A percentile compares a stretch with the other conserved stretches of the same genome.
These are phyloP conservation scores for Fusarium succisae DNA, from an alignment of 2,329 filamentous ascomycete species.

Conservation along the genomic window DNA sequence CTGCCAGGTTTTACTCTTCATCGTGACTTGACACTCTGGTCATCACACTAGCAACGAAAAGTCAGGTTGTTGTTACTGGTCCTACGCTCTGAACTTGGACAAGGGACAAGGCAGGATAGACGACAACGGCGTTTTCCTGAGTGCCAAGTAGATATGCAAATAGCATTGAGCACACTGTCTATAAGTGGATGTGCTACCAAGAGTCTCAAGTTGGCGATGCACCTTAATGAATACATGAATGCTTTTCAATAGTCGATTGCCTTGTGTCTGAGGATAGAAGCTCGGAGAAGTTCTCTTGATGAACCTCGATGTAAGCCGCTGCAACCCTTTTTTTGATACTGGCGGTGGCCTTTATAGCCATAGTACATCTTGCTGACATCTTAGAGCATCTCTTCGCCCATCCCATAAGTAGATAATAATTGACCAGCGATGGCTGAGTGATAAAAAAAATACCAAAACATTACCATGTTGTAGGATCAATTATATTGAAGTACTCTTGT, in stretches of 20 bases:
- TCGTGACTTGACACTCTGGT: conserved; percentile 30
- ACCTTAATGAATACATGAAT: conserved; percentile 45
- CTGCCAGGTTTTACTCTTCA: conserved; percentile 32
- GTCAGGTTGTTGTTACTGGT: conserved; percentile 14
- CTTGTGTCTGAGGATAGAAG: not conserved
- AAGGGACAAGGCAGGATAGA: conserved; percentile 33
- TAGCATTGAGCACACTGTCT: conserved; percentile 37
- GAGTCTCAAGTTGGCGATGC: conserved; percentile 38
- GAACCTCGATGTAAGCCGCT: no score
- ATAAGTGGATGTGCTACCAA: conserved; percentile 30
- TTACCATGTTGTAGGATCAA: not conserved
- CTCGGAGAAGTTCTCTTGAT: not conserved
- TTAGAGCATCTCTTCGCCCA: not conserved
- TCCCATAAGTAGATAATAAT: conserved; percentile 51
- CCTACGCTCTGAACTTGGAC: conserved; percentile 18
- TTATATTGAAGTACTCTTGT: not conserved
- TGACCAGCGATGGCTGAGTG: no score
- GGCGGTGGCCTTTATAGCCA: not conserved
- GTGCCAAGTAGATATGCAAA: conserved; percentile 34
- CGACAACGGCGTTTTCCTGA: conserved; percentile 29
- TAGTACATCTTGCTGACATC: no score
- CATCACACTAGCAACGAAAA: conserved; percentile 7
- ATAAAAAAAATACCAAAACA: not conserved
- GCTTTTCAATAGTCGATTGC: conserved; percentile 3
- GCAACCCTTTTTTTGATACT: not conserved